Evolutionary conservation across 805 yeast genomes (phyloP).

Genomic region (Debaryomyces castellii): DNA sequence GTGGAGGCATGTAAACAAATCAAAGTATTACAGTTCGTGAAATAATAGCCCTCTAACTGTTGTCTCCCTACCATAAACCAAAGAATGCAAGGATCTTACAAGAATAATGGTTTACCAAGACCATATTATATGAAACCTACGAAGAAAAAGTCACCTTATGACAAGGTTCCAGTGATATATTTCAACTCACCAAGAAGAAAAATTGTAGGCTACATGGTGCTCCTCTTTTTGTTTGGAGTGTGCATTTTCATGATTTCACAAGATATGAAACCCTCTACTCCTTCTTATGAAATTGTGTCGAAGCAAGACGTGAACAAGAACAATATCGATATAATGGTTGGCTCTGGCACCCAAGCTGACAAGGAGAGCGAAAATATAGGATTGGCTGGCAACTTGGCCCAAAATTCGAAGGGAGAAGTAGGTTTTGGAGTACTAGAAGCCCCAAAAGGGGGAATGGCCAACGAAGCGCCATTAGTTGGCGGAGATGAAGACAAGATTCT

Average conservation of each 20-base stretch:
- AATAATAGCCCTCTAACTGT: background rate
- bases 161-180: slow-evolving; percentile 27
- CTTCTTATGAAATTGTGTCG: slow-evolving; percentile 26
- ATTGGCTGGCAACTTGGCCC: slow-evolving; percentile 39
- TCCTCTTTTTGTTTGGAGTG: slow-evolving; percentile 35
- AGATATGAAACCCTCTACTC: slow-evolving; percentile 27
- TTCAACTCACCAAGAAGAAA: slow-evolving; percentile 40
- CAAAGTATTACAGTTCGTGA: no score
- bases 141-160: slow-evolving; percentile 36
- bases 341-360: slow-evolving; percentile 27
- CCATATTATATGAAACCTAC: slow-evolving; percentile 47
- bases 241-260: slow-evolving; percentile 37
- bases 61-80: background rate
- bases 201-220: slow-evolving; percentile 35
- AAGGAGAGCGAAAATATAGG: slow-evolving; percentile 32
- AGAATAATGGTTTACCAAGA: slow-evolving; percentile 42
- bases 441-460: slow-evolving; percentile 47
- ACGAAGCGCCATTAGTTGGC: slow-evolving; percentile 44
- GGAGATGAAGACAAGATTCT: slow-evolving; percentile 32
- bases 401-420: slow-evolving; percentile 37
- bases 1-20: background rate
- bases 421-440: slow-evolving; percentile 43
- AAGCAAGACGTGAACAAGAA: slow-evolving; percentile 6
- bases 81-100: slow-evolving; percentile 44
- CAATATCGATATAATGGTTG: slow-evolving; percentile 28